A percentile compares a stretch with the other conserved stretches of the same genome.
Evolutionary conservation across 768 basidiomycete genomes (phyloP).

Genomic region (Crucibulum laeve): DNA sequence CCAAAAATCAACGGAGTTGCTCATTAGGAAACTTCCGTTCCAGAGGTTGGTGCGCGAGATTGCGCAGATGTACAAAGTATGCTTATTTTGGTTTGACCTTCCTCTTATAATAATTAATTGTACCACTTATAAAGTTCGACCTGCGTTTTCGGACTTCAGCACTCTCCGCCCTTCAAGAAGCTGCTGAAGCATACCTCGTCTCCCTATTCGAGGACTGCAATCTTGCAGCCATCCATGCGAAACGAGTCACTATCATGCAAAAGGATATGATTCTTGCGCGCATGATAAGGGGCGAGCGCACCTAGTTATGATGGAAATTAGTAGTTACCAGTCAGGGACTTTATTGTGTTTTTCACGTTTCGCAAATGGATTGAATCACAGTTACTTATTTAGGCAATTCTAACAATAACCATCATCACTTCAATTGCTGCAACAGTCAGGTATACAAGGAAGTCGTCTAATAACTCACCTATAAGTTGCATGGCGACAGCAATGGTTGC

Average conservation of each 20-base stretch:
- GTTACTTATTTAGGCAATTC: too few relatives aligned
- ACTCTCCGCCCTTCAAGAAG: slow-evolving; percentile 84
- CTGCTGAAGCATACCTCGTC: slow-evolving; percentile 78
- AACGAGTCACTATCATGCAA: slow-evolving; percentile 82
- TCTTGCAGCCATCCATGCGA: slow-evolving; percentile 82
- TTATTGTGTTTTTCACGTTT: neutral
- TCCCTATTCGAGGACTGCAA: slow-evolving; percentile 80
- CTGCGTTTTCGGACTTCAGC: slow-evolving; percentile 90
- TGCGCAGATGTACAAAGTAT: slow-evolving; percentile 85
- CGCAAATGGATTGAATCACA: too few relatives aligned
- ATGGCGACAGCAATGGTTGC: too few relatives aligned
- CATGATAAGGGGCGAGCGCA: slow-evolving; percentile 72
- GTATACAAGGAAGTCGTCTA: too few relatives aligned
- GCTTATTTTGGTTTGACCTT: slow-evolving; percentile 15
- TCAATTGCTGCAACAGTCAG: too few relatives aligned
- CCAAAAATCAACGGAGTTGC: slow-evolving; percentile 84
- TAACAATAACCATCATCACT: too few relatives aligned
- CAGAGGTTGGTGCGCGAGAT: slow-evolving; percentile 89
- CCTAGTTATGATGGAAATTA: neutral
- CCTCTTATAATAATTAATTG: neutral
- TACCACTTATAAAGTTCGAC: slow-evolving; percentile 45
- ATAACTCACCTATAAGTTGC: too few relatives aligned
- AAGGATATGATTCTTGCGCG: slow-evolving; percentile 83
- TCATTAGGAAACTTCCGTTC: slow-evolving; percentile 88
- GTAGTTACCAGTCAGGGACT: neutral